phyloP scores from a whole-genome alignment of 2,329 filamentous ascomycete species.

The Aquanectria penicillioides region DNA sequence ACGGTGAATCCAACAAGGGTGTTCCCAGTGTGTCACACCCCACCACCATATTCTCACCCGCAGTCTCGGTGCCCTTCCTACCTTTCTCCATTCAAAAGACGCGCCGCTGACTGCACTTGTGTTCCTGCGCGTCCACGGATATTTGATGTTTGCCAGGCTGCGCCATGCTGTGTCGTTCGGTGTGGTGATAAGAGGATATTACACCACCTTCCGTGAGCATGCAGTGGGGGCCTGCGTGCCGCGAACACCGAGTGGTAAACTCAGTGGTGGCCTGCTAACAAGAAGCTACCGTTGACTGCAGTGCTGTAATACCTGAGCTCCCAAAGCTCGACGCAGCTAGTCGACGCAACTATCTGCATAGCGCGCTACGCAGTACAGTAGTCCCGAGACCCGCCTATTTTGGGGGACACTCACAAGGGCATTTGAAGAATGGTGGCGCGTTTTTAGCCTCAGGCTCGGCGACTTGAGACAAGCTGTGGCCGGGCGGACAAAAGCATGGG shows the following conservation, averaged over 20 bases:
- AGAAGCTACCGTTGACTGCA: background rate
- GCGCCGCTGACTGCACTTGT: constrained; percentile 6
- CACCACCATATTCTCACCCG: constrained; percentile 33
- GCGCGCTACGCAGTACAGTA: constrained; percentile 32
- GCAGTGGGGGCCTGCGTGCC: background rate
- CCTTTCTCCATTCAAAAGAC: background rate
- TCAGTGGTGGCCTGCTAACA: constrained; percentile 9
- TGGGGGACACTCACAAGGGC: constrained; percentile 30
- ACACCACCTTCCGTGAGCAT: constrained; percentile 9
- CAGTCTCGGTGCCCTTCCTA: constrained; percentile 29
- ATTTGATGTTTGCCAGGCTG: constrained; percentile 4
- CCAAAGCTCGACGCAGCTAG: constrained; percentile 15
- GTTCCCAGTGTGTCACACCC: constrained; percentile 27
- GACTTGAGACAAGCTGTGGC: constrained; percentile 23
- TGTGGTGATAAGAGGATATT: constrained; percentile 8
- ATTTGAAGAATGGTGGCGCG: constrained; percentile 35
- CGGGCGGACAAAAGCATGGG: constrained; percentile 20
- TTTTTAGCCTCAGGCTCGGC: constrained; percentile 28
- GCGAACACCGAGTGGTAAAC: constrained; percentile 13
- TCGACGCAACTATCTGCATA: constrained; percentile 23
- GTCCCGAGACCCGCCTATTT: constrained; percentile 27
- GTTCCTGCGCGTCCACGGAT: constrained; percentile 4
- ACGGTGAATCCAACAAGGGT: constrained; percentile 35
- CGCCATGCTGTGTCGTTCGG: constrained; percentile 13
- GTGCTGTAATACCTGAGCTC: constrained; percentile 17